Evolutionary conservation across 495 filamentous ascomycete species (phyloP), one percentile per base, ranked within the genome.

Genomic region (Schizothecium vesticola): DNA sequence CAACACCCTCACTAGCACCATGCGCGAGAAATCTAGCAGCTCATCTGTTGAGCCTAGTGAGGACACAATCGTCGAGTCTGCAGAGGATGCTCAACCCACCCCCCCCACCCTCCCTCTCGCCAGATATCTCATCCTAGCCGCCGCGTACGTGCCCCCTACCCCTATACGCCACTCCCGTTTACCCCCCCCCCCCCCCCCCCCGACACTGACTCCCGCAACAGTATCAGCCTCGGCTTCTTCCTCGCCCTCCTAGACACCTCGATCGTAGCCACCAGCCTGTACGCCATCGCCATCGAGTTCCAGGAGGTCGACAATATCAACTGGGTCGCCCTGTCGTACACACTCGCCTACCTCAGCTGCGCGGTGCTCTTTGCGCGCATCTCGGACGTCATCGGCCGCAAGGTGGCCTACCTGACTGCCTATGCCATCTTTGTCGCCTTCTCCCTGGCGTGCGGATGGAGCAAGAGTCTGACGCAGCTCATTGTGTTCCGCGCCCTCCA

Each of bases 361-460:
- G 77, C 77, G 3, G 80, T 86, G 1, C 75, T 88, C 29, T 82
- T 81, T 29, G 78, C 84, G 4, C 82, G 83, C 29, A 66, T 86
- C 10, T 84, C 82, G 59, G 86, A 88, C 68, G 74, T 87, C 16
- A 69, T 86, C 25, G 86, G 86, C 43, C 82, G 83, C 3, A 79
- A 81, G 60, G 69, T 76, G 61, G 82, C 82, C 7, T 83, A 86
- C 67, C 56, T 83, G 2, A 66, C 74, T 4, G 82, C 82, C 24
- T 82, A 82, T 60, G 29, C 82, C 25, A 74, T 88, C 61, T 89
- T 89, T 66, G 71, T 86, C 60, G 79, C 69, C 43, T 87, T 87
- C 64, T 88, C 87, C 2, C 72, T 84, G 0, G 86, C 77, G 0
- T 87, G 86, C 68, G 86, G 83, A 3, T 83, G 80, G 56, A 72